Evolutionary conservation across 163 green algal genomes (phyloP).

Genomic region (Smithsoniella earleae): DNA sequence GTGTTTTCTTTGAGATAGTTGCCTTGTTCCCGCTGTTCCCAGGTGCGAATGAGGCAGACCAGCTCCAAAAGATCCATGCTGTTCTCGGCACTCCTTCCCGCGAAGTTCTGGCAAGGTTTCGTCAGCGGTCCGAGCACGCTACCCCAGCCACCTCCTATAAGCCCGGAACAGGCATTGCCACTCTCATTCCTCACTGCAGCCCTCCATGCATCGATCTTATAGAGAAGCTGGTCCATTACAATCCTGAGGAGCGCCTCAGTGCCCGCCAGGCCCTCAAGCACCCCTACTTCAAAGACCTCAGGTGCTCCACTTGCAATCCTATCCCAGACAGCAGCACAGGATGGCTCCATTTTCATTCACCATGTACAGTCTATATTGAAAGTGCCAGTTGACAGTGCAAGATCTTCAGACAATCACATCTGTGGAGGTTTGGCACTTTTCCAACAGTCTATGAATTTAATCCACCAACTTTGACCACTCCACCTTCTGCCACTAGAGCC

Average conservation of each 20-base stretch:
- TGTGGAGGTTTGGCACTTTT: no score
- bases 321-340: neutral
- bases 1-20: conserved; percentile 81
- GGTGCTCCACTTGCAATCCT: neutral
- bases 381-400: no score
- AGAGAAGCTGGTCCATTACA: conserved; percentile 65
- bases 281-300: conserved; percentile 55
- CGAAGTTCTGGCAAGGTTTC: conserved; percentile 68
- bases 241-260: conserved; percentile 64
- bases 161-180: conserved; percentile 62
- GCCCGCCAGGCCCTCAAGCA: conserved; percentile 55
- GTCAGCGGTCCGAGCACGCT: conserved; percentile 54
- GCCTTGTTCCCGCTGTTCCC: conserved; percentile 76
- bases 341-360: neutral
- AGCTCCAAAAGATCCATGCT: conserved; percentile 77
- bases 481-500: no score
- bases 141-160: conserved; percentile 63
- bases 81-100: conserved; percentile 61
- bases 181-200: conserved; percentile 59
- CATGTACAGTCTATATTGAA: neutral
- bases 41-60: conserved; percentile 52
- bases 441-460: neutral
- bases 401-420: no score
- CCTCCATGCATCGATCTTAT: conserved; percentile 61
- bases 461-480: no score